Evolutionary conservation across 78 protist species (phyloP), one percentile per base, ranked within the genome.

Genomic region (Abeoforma whisleri): DNA sequence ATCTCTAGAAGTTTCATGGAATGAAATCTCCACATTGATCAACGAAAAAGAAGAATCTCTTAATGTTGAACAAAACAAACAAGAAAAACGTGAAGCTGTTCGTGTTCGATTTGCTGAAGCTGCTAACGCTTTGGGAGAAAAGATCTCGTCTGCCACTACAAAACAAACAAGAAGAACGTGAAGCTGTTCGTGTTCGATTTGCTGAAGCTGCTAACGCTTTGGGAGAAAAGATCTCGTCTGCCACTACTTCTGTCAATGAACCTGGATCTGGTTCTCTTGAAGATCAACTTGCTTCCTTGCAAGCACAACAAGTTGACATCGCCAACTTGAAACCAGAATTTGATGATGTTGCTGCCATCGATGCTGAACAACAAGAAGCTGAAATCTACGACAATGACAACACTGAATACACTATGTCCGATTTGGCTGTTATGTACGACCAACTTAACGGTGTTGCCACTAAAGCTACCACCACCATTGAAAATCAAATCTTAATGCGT

Each of bases 161-260:
- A n/a, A 23, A 72, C 32, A 79, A 57, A 74, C 90, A 87, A 86
- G 82, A 69, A 62, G 33, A 57, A 32, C 40, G 80, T 82, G 90
- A 87, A 36, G 34, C 22, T 31, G 39, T 87, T 39, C 68, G 90
- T 75, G 22, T 57, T 79, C 81, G 30, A 25, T 85, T 74, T 76
- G 91, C 91, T 75, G 34, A 80, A 57, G 28, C 68, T 35, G 90
- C 90, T n/a, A 39, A 80, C 32, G 86, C 37, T 16, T 25, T 87
- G 12, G 69, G 16, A 1, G 86, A 57, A 68, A 40, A 25, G 38
- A 71, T 87, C n/a, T n/a, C n/a, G n/a, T n/a, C n/a, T n/a, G n/a
- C n/a, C n/a, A n/a, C n/a, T n/a, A n/a, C n/a, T n/a, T n/a, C n/a
- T n/a, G n/a, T n/a, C n/a, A n/a, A n/a, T 12, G 62, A 5, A 48